Evolutionary conservation across 2,329 filamentous ascomycete genomes (phyloP), one percentile per base, ranked within the genome.

Genomic region (Sordariomycetes sp.): DNA sequence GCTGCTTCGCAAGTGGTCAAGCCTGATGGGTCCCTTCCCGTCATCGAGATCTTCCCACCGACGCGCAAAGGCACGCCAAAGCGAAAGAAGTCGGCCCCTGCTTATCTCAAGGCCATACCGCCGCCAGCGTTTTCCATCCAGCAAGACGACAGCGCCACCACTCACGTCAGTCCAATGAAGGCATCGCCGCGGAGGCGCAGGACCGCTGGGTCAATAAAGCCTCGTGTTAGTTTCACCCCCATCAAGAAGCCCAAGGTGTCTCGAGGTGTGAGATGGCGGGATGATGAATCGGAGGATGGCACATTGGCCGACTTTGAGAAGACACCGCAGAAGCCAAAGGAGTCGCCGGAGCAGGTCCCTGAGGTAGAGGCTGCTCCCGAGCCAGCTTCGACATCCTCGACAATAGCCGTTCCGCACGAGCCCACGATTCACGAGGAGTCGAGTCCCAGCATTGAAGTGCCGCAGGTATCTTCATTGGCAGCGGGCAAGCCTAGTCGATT

Each of bases 281-380:
- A 96, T 48, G 92, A 96, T 47, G 86, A 75, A 49, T 64, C 81
- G 3, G 82, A 93, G 50, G 78, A 90, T 33, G 88, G 87, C 17
- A 79, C 81, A 1, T 64, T 96, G 36, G 87, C 84, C 9, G 92
- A 96, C 53, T 95, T 90, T 52, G 85, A 90, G 50, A 86, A 86
- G 59, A 95, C 90, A 3, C 90, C 92, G 1, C 74, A 87, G 54
- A 83, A 80, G 50, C 57, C 71, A 8, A 65, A 45, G 16, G 66
- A 66, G 3, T 72, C 75, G 1, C 73, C 77, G 6, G 72, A 78
- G 32, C 57, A 58, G 30, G 39, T 41, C 16, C 27, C 36, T 17
- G 30, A 32, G 7, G 12, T 20, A 10, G 30, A 18, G 16, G 8
- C 30, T 9, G 18, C 41, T 36, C 16, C 11, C 21, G 21, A 20